Evolutionary conservation across 768 basidiomycete genomes (phyloP).

Genomic region (Asterophora parasitica): DNA sequence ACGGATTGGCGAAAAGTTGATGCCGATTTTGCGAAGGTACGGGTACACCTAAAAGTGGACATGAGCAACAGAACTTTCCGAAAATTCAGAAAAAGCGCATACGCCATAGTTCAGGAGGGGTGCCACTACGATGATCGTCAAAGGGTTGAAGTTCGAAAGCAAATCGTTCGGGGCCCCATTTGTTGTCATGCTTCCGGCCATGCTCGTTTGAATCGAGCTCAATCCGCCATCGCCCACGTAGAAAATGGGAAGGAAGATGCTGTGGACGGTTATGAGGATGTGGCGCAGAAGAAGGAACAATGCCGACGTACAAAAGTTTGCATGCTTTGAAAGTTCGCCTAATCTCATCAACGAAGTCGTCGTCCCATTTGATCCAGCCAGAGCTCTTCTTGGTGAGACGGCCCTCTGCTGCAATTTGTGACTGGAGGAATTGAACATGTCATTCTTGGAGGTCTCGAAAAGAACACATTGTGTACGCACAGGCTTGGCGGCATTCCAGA

Average conservation of each 20-base stretch:
- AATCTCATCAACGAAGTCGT: slow-evolving; percentile 29
- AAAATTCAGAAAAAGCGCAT: not conserved
- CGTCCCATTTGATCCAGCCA: slow-evolving; percentile 24
- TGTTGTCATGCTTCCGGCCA: slow-evolving; percentile 26
- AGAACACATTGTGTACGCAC: slow-evolving; percentile 3
- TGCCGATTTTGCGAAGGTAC: slow-evolving; percentile 22
- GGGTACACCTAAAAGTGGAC: slow-evolving; percentile 21
- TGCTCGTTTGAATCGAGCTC: slow-evolving; percentile 21
- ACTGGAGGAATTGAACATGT: slow-evolving; percentile 3
- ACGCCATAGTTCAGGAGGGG: slow-evolving; percentile 24
- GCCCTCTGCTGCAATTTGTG: slow-evolving; percentile 15
- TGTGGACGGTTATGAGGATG: not conserved
- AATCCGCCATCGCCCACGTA: slow-evolving; percentile 26
- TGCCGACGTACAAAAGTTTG: slow-evolving; percentile 21
- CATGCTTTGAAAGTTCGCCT: slow-evolving; percentile 27
- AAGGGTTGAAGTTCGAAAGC: slow-evolving; percentile 28
- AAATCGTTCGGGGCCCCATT: slow-evolving; percentile 29
- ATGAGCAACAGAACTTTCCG: not conserved
- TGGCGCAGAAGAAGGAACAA: not conserved
- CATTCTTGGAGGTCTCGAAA: not conserved
- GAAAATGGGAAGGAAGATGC: slow-evolving; percentile 25
- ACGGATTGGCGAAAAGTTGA: slow-evolving; percentile 26
- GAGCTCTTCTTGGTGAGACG: slow-evolving; percentile 12
- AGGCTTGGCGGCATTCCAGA: slow-evolving; percentile 23
- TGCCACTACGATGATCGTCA: slow-evolving; percentile 25